phyloP scores from a whole-genome alignment of 768 basidiomycete genomes.

The Cystobasidium ongulense region DNA sequence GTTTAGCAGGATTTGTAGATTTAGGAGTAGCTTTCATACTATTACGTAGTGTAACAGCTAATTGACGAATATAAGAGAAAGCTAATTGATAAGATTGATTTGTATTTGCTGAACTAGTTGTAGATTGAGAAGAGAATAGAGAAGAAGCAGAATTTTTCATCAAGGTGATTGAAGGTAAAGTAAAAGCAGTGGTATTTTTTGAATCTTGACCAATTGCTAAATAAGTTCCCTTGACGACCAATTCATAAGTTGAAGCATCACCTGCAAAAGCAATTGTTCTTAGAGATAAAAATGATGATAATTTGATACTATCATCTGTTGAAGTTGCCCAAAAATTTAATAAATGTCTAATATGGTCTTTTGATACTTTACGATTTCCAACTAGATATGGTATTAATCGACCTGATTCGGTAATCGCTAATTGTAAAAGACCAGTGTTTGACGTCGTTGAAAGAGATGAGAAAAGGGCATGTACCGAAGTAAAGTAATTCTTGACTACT shows the following conservation, averaged over 20 bases:
- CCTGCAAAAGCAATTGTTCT: constrained; percentile 66
- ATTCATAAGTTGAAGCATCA: constrained; percentile 72
- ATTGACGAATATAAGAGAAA: constrained; percentile 87
- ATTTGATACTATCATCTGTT: constrained; percentile 68
- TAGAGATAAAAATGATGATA: constrained; percentile 77
- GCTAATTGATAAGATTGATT: constrained; percentile 73
- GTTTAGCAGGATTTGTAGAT: background rate
- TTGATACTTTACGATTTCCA: constrained; percentile 72
- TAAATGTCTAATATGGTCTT: constrained; percentile 76
- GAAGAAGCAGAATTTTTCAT: constrained; percentile 98
- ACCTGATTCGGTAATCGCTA: constrained; percentile 72
- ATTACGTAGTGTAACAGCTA: constrained; percentile 83
- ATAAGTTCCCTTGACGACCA: constrained; percentile 86
- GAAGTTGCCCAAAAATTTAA: constrained; percentile 69
- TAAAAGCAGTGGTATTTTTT: constrained; percentile 76
- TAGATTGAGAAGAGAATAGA: constrained; percentile 62
- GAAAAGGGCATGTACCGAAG: constrained; percentile 71
- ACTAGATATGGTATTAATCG: constrained; percentile 84
- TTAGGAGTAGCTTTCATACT: constrained; percentile 73
- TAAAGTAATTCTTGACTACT: constrained; percentile 77
- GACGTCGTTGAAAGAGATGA: constrained; percentile 61
- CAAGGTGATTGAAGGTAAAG: constrained; percentile 79
- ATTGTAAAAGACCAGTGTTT: constrained; percentile 49
- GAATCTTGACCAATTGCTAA: constrained; percentile 71
- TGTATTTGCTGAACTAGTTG: constrained; percentile 38